phyloP scores from a whole-genome alignment of 2,329 filamentous ascomycete species.

The Aspergillus sergii region DNA sequence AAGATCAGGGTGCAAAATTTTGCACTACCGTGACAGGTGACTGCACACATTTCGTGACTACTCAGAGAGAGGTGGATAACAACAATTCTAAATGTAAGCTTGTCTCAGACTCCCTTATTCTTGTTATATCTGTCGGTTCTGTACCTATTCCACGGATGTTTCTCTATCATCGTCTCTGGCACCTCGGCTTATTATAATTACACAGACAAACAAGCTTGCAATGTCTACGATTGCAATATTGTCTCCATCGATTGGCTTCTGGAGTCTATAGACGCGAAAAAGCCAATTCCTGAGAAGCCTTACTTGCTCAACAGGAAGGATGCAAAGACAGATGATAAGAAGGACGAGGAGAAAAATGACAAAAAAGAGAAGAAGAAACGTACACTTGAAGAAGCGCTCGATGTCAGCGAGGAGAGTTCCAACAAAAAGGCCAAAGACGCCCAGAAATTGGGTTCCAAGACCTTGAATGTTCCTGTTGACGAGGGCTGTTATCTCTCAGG shows the following conservation, averaged over 20 bases:
- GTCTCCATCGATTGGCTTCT: conserved; percentile 65
- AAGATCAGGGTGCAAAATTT: conserved; percentile 38
- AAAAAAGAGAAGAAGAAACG: conserved; percentile 40
- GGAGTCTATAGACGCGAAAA: conserved; percentile 52
- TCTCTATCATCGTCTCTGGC: neutral
- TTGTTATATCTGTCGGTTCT: neutral
- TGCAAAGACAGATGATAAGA: conserved; percentile 9
- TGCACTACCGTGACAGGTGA: conserved; percentile 30
- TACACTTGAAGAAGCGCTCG: conserved; percentile 19
- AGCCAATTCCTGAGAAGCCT: conserved; percentile 42
- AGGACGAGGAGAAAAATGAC: conserved; percentile 25
- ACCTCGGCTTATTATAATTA: conserved; percentile 54
- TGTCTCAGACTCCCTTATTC: conserved; percentile 11
- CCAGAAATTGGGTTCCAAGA: conserved; percentile 47
- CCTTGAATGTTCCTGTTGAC: conserved; percentile 51
- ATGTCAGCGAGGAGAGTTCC: conserved; percentile 21
- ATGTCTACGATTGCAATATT: conserved; percentile 54
- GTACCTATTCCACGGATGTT: neutral
- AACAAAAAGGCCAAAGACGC: conserved; percentile 45
- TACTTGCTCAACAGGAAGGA: conserved; percentile 36
- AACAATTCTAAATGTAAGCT: conserved; percentile 38
- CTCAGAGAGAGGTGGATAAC: conserved; percentile 40
- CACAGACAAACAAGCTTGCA: conserved; percentile 49
- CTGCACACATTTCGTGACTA: conserved; percentile 44
- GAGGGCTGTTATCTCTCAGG: conserved; percentile 31